Base-by-base conservation (phyloP, 1,284 basidiomycete genomes). In the Anthracocystis setariae region DNA sequence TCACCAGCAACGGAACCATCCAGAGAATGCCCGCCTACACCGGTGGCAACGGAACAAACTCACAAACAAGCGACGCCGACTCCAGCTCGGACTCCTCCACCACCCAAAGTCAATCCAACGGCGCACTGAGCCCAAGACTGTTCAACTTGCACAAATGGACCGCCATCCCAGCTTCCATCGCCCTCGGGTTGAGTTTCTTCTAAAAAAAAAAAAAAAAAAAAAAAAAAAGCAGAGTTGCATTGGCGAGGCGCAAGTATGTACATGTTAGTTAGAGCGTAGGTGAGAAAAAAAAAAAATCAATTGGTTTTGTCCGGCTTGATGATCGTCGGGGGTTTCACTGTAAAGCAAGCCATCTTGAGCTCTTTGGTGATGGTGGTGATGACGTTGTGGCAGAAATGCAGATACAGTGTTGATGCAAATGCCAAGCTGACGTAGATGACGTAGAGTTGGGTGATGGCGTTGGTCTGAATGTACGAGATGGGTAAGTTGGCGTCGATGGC, bases 401-500 rank as follows among this genome's bases (percentile, higher is more conserved):
- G 87, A 78, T 96, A 95, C 51, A 89, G 86, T 66, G 90, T 67
- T 55, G 91, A 83, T 3, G 92, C 90, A 32, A 91, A 75, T 0
- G 83, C 84, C 21, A 93, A 85, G 2, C 90, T 90, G 17, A 88
- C 80, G 85, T 89, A 89, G 52, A 94, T 88, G 69, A 91, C 89
- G 18, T 89, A 79, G 20, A 88, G 87, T 20, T 89, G 89, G 51
- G 87, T 86, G 46, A 85, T 84, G 0, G 87, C 86, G 1, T 88
- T 86, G 9, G 85, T 86, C 76, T 93, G 92, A 57, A 94, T 87
- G 27, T 93, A 80, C 0, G 91, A 89, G 13, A 38, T 66, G 21
- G 70, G 52, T 17, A 59, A 60, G 23, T 66, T 66, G 49, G 60
- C 93, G 81, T 98, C 95, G 24, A 93, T 56, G 0, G 91, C 91